phyloP scores from a whole-genome alignment of 441 rosid species.

The Biscutella laevigata region DNA sequence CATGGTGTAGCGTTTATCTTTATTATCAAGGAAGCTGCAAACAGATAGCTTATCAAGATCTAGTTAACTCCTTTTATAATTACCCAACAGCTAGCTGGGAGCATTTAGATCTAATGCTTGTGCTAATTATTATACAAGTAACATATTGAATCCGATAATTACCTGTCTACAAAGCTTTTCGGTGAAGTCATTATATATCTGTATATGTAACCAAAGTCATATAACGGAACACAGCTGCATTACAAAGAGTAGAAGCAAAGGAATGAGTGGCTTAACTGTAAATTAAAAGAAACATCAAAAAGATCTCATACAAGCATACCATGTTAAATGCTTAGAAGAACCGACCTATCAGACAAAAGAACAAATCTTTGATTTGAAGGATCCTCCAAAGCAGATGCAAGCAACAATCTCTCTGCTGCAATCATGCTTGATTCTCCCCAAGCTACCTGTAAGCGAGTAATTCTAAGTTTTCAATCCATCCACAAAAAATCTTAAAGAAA shows the following conservation, averaged over 20 bases:
- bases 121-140: background rate
- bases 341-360: slow-evolving; percentile 86
- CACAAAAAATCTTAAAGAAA: background rate
- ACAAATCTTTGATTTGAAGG: slow-evolving; percentile 81
- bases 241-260: slow-evolving; percentile 5
- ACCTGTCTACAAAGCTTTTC: slow-evolving; percentile 92
- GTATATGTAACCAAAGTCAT: slow-evolving; percentile 79
- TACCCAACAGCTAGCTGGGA: background rate
- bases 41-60: slow-evolving; percentile 5
- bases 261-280: no score
- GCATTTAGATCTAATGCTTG: background rate
- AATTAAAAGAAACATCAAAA: no score
- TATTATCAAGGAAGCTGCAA: slow-evolving; percentile 53
- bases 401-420: slow-evolving; percentile 74
- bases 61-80: no score
- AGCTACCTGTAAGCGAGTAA: slow-evolving; percentile 36
- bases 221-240: slow-evolving; percentile 83
- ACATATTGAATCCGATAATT: background rate
- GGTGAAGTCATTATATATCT: slow-evolving; percentile 69
- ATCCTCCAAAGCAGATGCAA: slow-evolving; percentile 66
- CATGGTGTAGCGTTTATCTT: slow-evolving; percentile 63
- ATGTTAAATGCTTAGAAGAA: background rate
- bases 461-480: background rate
- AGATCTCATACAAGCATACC: background rate
- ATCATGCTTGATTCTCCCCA: slow-evolving; percentile 97